These are phyloP conservation scores for Coemansia sp. DNA, from an alignment of 192 early-diverging fungal genomes.

Conservation along the genomic window DNA sequence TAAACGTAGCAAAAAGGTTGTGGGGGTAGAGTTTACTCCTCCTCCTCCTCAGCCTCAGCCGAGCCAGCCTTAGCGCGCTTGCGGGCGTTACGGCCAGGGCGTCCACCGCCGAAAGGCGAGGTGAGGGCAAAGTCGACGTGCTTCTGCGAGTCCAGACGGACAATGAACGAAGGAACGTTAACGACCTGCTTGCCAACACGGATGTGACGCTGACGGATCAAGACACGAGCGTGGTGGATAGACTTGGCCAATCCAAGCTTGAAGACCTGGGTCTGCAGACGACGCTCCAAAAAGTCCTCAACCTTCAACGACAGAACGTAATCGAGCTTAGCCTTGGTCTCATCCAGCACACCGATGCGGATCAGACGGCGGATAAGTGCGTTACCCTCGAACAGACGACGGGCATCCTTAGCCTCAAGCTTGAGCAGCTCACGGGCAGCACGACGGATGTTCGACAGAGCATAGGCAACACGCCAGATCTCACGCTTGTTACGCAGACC, in stretches of 20 bases:
- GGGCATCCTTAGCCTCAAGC: slow-evolving; percentile 93
- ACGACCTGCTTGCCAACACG: slow-evolving; percentile 97
- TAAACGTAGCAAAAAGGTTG: not conserved
- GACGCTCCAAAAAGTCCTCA: slow-evolving; percentile 98
- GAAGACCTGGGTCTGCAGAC: slow-evolving; percentile 99
- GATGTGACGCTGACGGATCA: slow-evolving; percentile 98
- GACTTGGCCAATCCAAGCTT: slow-evolving; percentile 97
- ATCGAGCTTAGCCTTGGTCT: slow-evolving; percentile 97
- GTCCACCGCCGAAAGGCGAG: slow-evolving; percentile 96
- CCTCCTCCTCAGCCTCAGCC: slow-evolving; percentile 62
- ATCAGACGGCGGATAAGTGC: slow-evolving; percentile 98
- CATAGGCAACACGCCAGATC: slow-evolving; percentile 96
- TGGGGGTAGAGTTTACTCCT: slow-evolving; percentile 49
- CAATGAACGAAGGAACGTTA: slow-evolving; percentile 94
- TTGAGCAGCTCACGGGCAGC: slow-evolving; percentile 99
- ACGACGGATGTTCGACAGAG: slow-evolving; percentile 99
- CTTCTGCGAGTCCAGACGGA: slow-evolving; percentile 83
- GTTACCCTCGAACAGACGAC: slow-evolving; percentile 99
- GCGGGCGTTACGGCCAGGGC: slow-evolving; percentile 95
- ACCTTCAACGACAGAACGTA: slow-evolving; percentile 97
- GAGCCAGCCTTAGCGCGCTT: slow-evolving; percentile 81
- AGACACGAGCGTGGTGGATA: slow-evolving; percentile 98
- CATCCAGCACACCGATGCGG: slow-evolving; percentile 97
- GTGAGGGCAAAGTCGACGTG: slow-evolving; percentile 80
- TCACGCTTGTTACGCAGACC: slow-evolving; percentile 99